phyloP scores from a whole-genome alignment of 768 basidiomycete genomes.

The Hydnomerulius pinastri region DNA sequence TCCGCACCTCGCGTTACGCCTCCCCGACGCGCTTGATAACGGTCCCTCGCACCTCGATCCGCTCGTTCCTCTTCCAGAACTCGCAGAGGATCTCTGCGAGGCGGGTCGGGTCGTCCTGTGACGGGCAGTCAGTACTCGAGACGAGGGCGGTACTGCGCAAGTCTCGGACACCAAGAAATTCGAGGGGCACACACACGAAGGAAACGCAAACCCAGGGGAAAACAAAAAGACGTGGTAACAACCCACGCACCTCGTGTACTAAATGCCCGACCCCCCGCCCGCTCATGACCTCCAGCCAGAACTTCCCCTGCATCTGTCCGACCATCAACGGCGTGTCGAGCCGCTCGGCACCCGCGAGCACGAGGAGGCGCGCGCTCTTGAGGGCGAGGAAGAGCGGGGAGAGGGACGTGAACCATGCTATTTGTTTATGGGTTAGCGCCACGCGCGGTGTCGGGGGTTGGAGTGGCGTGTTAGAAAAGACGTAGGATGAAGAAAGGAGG shows the following conservation, averaged over 20 bases:
- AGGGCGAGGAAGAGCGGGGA: slow-evolving; percentile 78
- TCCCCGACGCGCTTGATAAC: slow-evolving; percentile 59
- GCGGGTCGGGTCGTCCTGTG: slow-evolving; percentile 81
- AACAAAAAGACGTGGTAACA: neutral
- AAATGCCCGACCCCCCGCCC: slow-evolving; percentile 84
- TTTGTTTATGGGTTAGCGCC: no score
- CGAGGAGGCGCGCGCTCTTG: slow-evolving; percentile 80
- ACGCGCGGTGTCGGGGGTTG: no score
- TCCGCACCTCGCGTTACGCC: no score
- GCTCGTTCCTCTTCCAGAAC: slow-evolving; percentile 91
- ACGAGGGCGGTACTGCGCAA: no score
- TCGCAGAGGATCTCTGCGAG: slow-evolving; percentile 81
- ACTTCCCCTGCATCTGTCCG: slow-evolving; percentile 96
- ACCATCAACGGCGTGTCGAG: slow-evolving; percentile 95
- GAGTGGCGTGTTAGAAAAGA: no score
- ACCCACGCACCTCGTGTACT: slow-evolving; percentile 77
- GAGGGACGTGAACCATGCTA: slow-evolving; percentile 91
- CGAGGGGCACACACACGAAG: no score
- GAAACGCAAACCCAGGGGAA: slow-evolving; percentile 2
- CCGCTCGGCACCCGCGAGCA: slow-evolving; percentile 91
- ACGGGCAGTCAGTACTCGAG: neutral
- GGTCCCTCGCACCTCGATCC: slow-evolving; percentile 55
- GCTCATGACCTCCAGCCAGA: slow-evolving; percentile 82
- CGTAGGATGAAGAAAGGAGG: neutral
- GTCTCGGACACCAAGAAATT: no score